phyloP scores from a whole-genome alignment of 345 rosid species.

The Lumnitzera racemosa region DNA sequence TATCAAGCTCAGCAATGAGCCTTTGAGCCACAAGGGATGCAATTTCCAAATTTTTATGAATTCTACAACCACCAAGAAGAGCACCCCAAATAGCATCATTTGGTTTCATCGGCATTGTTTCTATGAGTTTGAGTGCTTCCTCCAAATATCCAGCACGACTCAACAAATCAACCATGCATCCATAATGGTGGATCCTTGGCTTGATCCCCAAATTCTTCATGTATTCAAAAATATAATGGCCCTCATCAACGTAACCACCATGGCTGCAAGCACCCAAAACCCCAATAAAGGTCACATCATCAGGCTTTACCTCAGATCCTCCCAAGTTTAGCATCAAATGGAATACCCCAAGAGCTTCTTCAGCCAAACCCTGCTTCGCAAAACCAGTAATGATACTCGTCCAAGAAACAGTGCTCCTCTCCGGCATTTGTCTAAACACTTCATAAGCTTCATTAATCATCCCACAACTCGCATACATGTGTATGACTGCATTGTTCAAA shows the following conservation, averaged over 20 bases:
- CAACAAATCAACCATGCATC: slow-evolving; percentile 62
- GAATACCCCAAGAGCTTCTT: slow-evolving; percentile 39
- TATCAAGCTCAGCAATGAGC: slow-evolving; percentile 31
- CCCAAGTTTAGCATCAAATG: slow-evolving; percentile 31
- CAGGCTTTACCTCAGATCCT: slow-evolving; percentile 29
- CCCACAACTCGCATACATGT: slow-evolving; percentile 61
- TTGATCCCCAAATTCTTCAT: slow-evolving; percentile 37
- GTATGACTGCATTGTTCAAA: slow-evolving; percentile 48
- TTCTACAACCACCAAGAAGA: slow-evolving; percentile 51
- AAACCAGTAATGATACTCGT: slow-evolving; percentile 45
- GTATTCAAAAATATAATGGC: slow-evolving; percentile 29
- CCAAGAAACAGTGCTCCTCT: slow-evolving; percentile 52
- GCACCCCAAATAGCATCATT: slow-evolving; percentile 66
- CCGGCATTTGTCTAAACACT: slow-evolving; percentile 40
- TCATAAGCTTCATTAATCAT: slow-evolving; percentile 43
- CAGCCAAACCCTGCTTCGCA: slow-evolving; percentile 48
- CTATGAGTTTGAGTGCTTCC: slow-evolving; percentile 34
- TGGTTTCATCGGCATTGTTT: slow-evolving; percentile 49
- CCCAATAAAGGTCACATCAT: slow-evolving; percentile 41
- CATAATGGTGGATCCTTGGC: slow-evolving; percentile 52
- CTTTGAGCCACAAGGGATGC: slow-evolving; percentile 32
- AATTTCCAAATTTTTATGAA: slow-evolving; percentile 40
- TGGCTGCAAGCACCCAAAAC: slow-evolving; percentile 52
- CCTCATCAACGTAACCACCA: slow-evolving; percentile 50
- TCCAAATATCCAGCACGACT: slow-evolving; percentile 49